Conservation (phyloP, 164 flowering plant species). For the Chimonanthus praecox region DNA sequence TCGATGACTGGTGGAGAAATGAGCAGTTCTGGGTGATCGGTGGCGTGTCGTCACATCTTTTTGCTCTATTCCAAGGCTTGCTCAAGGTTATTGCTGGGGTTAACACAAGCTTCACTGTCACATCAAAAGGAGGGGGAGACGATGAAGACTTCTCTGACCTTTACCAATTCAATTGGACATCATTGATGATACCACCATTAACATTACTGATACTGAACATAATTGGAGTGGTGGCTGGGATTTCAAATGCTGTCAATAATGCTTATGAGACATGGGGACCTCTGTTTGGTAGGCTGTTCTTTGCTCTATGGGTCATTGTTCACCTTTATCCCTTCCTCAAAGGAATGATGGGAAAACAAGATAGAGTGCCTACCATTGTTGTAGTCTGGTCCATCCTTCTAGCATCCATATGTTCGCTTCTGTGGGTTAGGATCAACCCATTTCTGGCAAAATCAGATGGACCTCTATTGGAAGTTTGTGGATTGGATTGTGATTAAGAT, state of each 20-base stretch:
- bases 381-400: constrained; percentile 44
- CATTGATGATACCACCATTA: constrained; percentile 25
- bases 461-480: constrained; percentile 18
- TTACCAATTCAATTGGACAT: constrained; percentile 41
- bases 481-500: constrained; percentile 17
- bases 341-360: constrained; percentile 39
- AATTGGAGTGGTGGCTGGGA: constrained; percentile 38
- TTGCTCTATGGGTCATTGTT: constrained; percentile 17
- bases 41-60: constrained; percentile 41
- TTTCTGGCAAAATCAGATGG: constrained; percentile 14
- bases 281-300: constrained; percentile 18
- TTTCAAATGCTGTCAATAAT: constrained; percentile 42
- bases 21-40: constrained; percentile 38
- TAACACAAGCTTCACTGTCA: constrained; percentile 38
- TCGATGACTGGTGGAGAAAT: constrained; percentile 24
- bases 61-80: constrained; percentile 42
- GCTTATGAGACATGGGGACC: constrained; percentile 30
- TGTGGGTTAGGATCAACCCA: constrained; percentile 21
- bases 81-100: constrained; percentile 45
- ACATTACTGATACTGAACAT: constrained; percentile 24
- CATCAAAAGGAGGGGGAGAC: constrained; percentile 40
- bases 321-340: constrained; percentile 39
- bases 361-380: constrained; percentile 37
- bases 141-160: constrained; percentile 39
- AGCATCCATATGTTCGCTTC: constrained; percentile 31